These are phyloP conservation scores for Populus pruinosa DNA, from an alignment of 345 rosid species.

Conservation along the genomic window DNA sequence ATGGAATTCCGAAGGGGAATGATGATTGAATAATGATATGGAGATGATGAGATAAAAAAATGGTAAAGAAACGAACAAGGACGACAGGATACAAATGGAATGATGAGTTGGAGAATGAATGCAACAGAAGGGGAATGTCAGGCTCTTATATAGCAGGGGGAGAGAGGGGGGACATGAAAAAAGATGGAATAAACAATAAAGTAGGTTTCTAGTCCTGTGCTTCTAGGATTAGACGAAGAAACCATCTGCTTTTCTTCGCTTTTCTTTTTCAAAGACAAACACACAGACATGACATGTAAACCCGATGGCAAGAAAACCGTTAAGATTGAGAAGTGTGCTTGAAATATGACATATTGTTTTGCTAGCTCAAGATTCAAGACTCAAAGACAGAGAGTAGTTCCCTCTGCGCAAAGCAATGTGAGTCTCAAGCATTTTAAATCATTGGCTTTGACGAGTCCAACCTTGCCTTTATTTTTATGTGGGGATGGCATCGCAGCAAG, in stretches of 20 bases:
- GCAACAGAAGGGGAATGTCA: constrained; percentile 23
- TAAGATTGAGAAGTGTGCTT: background rate
- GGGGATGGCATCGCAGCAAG: background rate
- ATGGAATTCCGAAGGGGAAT: background rate
- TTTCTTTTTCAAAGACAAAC: constrained; percentile 19
- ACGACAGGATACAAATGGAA: constrained; percentile 14
- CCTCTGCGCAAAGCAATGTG: constrained; percentile 33
- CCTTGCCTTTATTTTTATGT: constrained; percentile 18
- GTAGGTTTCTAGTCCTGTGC: constrained; percentile 13
- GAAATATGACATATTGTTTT: too few species aligned
- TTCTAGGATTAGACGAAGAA: constrained; percentile 13
- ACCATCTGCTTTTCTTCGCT: constrained; percentile 5
- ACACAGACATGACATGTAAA: background rate
- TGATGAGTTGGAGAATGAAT: constrained; percentile 19
- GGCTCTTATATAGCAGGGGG: constrained; percentile 19
- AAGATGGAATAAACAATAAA: constrained; percentile 30
- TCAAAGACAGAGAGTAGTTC: constrained; percentile 9
- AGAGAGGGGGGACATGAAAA: constrained; percentile 4
- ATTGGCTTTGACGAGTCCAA: constrained; percentile 48
- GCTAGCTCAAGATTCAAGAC: constrained; percentile 24
- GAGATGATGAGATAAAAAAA: constrained; percentile 4
- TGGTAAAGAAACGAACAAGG: background rate
- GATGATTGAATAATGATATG: background rate
- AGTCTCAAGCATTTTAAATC: constrained; percentile 26
- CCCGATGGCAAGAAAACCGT: constrained; percentile 28